These are phyloP conservation scores for Knufia fluminis DNA, from an alignment of 2,329 filamentous ascomycete genomes.

Conservation along the genomic window DNA sequence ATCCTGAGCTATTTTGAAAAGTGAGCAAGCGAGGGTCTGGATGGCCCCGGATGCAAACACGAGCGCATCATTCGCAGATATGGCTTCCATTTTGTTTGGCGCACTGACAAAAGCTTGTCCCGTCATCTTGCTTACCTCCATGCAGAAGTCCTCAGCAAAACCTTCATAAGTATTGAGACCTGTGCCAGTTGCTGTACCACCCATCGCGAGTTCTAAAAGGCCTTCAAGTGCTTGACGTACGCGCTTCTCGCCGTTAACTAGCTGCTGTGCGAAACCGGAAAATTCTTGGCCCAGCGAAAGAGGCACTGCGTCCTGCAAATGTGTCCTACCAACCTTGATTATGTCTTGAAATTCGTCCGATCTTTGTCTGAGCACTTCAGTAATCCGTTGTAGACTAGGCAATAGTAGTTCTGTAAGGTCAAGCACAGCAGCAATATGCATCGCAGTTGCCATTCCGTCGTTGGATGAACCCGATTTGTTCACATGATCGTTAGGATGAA, in stretches of 20 bases:
- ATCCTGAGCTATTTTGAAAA: slow-evolving; percentile 86
- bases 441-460: slow-evolving; percentile 86
- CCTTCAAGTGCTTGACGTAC: slow-evolving; percentile 67
- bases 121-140: slow-evolving; percentile 74
- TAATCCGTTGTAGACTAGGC: slow-evolving; percentile 63
- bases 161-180: slow-evolving; percentile 83
- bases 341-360: slow-evolving; percentile 71
- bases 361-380: slow-evolving; percentile 67
- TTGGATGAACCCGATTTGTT: slow-evolving; percentile 89
- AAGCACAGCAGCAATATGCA: slow-evolving; percentile 85
- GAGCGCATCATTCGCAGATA: slow-evolving; percentile 77
- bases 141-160: slow-evolving; percentile 74
- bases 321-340: slow-evolving; percentile 86
- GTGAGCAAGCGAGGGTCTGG: slow-evolving; percentile 37
- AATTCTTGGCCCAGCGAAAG: slow-evolving; percentile 82
- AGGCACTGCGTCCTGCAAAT: slow-evolving; percentile 80
- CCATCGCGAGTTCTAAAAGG: slow-evolving; percentile 69
- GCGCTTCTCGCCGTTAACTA: slow-evolving; percentile 71
- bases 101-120: slow-evolving; percentile 75
- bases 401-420: slow-evolving; percentile 70
- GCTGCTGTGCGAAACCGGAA: slow-evolving; percentile 76
- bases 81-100: slow-evolving; percentile 84
- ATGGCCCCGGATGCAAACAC: slow-evolving; percentile 76
- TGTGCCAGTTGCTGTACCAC: slow-evolving; percentile 78
- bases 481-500: slow-evolving; percentile 88